Percentiles rank a stretch among this genome's conserved stretches.
Evolutionary conservation across 768 basidiomycete species (phyloP).

Genomic region (Multifurca ochricompacta): DNA sequence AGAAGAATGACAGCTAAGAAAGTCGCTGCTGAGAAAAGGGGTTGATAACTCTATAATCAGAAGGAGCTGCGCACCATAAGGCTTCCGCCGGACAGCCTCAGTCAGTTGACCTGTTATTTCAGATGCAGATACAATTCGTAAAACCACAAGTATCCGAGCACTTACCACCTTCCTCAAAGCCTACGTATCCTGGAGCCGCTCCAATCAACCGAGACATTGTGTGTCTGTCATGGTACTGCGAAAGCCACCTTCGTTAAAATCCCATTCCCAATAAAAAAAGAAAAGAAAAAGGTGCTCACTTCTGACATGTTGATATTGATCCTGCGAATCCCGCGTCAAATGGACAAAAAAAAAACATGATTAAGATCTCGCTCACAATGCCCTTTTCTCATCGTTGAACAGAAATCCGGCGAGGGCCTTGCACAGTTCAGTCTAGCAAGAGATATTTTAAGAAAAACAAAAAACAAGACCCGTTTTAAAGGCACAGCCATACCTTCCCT

Average conservation of each 20-base stretch:
- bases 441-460: background rate
- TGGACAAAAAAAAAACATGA: background rate
- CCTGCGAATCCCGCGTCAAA: constrained; percentile 30
- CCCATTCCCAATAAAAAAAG: background rate
- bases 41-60: background rate
- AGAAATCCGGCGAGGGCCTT: constrained; percentile 85
- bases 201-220: constrained; percentile 88
- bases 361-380: constrained; percentile 53
- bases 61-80: constrained; percentile 38
- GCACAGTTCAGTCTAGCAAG: constrained; percentile 75
- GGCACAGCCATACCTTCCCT: constrained; percentile 68
- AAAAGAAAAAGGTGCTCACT: constrained; percentile 23
- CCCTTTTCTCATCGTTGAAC: constrained; percentile 82
- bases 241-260: constrained; percentile 5
- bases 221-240: constrained; percentile 84
- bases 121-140: background rate
- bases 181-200: constrained; percentile 87
- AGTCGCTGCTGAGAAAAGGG: background rate
- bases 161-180: constrained; percentile 60
- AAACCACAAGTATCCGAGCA: constrained; percentile 14
- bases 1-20: constrained; percentile 50
- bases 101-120: constrained; percentile 60
- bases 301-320: constrained; percentile 97
- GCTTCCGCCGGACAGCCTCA: constrained; percentile 55
- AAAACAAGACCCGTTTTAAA: too few relatives aligned